Base-by-base conservation (phyloP, 139 green algal genomes). In the Chlorella sp. region DNA sequence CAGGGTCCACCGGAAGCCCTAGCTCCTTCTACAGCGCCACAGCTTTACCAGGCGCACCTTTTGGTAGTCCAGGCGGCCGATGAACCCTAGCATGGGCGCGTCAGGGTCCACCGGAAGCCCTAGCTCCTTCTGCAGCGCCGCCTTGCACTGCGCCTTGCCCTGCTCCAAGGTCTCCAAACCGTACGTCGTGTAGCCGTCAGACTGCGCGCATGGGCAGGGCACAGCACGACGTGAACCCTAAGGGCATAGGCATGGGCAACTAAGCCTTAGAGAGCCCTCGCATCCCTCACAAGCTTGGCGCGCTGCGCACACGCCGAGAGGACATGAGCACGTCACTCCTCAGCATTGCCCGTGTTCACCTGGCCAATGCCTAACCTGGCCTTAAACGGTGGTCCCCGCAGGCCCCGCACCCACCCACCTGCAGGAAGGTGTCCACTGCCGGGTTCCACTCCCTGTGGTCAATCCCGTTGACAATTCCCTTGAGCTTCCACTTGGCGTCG, bases 401-500 rank as follows among this genome's bases (percentile, higher is more conserved):
- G n/a, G n/a, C n/a, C n/a, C n/a, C n/a, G n/a, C n/a, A n/a, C n/a
- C n/a, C n/a, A 36, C 65, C 2, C 60, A 88, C 86, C 29, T 62
- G 67, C 22, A 80, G 67, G 77, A 78, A 74, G 33, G 94, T 73
- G 77, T 90, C 80, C 5, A 33, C 31, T 2, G 5, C 42, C 3
- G 80, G 80, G 72, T 66, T 85, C 80, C 80, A 85, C 75, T 80
- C 78, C 51, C 72, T 35, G 72, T 83, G 77, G 84, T 99, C 95
- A 35, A 99, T 98, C 77, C 95, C 95, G 70, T 99, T 99, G 2
- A 98, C 92, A 51, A 98, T 94, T 70, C 93, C 93, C 5, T 70
- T 55, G 50, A 99, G 85, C 88, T 98, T 98, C 89, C 89, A 95
- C 69, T 84, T 84, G 65, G 90, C 76, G n/a, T 97, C 88, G 49